A percentile compares a stretch with the other conserved stretches of the same genome.
Conservation (phyloP, 495 filamentous ascomycete genomes). For the Penicillium argentinense region DNA sequence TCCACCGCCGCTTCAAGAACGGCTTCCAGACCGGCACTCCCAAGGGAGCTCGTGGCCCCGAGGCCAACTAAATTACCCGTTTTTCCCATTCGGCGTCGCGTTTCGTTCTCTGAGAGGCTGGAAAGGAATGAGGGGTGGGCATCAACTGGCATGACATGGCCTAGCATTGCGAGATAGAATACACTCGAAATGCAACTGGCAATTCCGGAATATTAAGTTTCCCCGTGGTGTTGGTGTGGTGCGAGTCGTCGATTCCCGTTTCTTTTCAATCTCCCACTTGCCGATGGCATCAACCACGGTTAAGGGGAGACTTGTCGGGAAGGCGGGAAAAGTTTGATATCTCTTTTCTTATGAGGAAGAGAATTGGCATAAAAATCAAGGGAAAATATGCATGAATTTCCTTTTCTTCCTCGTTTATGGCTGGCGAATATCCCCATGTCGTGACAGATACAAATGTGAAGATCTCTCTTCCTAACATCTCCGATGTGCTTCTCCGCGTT, state of each 20-base stretch:
- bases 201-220: constrained; percentile 42
- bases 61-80: constrained; percentile 41
- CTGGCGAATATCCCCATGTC: constrained; percentile 47
- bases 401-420: constrained; percentile 43
- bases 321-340: constrained; percentile 23
- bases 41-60: constrained; percentile 77
- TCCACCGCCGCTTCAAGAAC: constrained; percentile 91
- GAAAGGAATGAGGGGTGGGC: constrained; percentile 35
- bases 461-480: constrained; percentile 35
- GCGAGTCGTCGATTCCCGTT: constrained; percentile 26
- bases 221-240: constrained; percentile 44
- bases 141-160: constrained; percentile 44
- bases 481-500: constrained; percentile 13
- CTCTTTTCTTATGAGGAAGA: constrained; percentile 17
- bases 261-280: constrained; percentile 25
- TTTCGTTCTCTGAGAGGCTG: constrained; percentile 47
- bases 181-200: constrained; percentile 38
- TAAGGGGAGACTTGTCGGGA: constrained; percentile 5
- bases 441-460: constrained; percentile 44
- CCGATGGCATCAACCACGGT: background rate
- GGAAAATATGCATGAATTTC: constrained; percentile 47
- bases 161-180: constrained; percentile 42
- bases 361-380: constrained; percentile 33
- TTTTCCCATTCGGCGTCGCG: constrained; percentile 40
- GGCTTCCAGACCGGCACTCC: constrained; percentile 89